Conservation (phyloP, 345 rosid genomes). For the Citrus maxima region DNA sequence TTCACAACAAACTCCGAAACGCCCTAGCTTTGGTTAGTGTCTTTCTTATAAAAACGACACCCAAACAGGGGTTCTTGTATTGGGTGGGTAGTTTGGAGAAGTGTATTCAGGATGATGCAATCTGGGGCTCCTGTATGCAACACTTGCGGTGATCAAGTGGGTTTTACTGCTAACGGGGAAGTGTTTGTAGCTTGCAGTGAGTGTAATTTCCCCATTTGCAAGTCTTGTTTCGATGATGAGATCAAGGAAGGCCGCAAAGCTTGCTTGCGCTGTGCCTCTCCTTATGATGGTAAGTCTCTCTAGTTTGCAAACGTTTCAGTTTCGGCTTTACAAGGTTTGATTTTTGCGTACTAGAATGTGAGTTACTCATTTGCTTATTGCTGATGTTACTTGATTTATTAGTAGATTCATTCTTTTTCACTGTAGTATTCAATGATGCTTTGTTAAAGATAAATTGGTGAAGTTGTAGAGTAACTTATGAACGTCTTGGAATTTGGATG, state of each 20-base stretch:
- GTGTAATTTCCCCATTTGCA: constrained; percentile 88
- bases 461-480: background rate
- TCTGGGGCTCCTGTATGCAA: constrained; percentile 71
- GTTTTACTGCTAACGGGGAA: constrained; percentile 59
- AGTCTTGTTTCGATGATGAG: constrained; percentile 79
- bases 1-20: constrained; percentile 22
- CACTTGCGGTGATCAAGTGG: constrained; percentile 82
- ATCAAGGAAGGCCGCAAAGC: constrained; percentile 74
- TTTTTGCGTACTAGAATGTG: background rate
- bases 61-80: background rate
- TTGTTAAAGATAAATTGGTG: background rate
- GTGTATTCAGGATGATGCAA: constrained; percentile 58
- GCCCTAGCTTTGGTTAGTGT: constrained; percentile 15
- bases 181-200: constrained; percentile 77
- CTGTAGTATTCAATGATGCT: background rate
- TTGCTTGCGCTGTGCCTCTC: constrained; percentile 79
- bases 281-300: constrained; percentile 52
- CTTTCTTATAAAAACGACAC: constrained; percentile 24
- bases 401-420: background rate
- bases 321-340: background rate
- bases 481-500: background rate
- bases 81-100: constrained; percentile 6
- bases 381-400: background rate
- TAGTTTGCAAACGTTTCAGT: background rate
- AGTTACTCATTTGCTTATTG: background rate